These are phyloP conservation scores for Suillus variegatus DNA, from an alignment of 768 basidiomycete genomes.

Conservation along the genomic window DNA sequence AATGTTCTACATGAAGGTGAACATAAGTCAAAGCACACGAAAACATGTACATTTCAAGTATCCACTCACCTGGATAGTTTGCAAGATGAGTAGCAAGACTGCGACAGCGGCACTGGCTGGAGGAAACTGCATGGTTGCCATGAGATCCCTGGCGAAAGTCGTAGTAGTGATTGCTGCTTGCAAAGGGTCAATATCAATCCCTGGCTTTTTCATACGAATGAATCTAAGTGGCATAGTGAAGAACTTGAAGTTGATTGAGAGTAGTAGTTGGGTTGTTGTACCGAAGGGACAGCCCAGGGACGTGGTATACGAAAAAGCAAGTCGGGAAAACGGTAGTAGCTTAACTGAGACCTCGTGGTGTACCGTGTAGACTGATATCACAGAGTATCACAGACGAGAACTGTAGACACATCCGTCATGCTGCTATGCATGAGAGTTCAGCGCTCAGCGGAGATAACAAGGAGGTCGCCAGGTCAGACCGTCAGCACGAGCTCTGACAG, in stretches of 20 bases:
- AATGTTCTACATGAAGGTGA: constrained; percentile 20
- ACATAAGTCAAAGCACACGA: constrained; percentile 11
- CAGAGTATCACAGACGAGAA: neutral
- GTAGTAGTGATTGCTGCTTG: constrained; percentile 32
- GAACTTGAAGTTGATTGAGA: neutral
- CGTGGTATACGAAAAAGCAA: neutral
- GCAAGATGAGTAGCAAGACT: constrained; percentile 43
- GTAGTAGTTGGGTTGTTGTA: neutral
- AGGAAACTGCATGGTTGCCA: constrained; percentile 40
- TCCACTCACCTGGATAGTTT: constrained; percentile 44
- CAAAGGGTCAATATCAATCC: constrained; percentile 30
- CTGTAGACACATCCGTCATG: neutral
- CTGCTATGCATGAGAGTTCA: neutral
- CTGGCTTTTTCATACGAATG: constrained; percentile 27
- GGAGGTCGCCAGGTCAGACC: neutral
- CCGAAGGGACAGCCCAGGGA: neutral
- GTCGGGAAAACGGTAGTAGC: neutral
- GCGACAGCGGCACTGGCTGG: constrained; percentile 43
- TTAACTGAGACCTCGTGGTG: neutral
- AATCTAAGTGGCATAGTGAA: constrained; percentile 32
- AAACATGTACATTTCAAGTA: neutral
- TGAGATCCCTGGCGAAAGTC: constrained; percentile 31
- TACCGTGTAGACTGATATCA: neutral
- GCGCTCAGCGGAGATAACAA: neutral
- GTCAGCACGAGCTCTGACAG: neutral